phyloP scores from a whole-genome alignment of 306 rosid species.

The Cyamopsis tetragonoloba region DNA sequence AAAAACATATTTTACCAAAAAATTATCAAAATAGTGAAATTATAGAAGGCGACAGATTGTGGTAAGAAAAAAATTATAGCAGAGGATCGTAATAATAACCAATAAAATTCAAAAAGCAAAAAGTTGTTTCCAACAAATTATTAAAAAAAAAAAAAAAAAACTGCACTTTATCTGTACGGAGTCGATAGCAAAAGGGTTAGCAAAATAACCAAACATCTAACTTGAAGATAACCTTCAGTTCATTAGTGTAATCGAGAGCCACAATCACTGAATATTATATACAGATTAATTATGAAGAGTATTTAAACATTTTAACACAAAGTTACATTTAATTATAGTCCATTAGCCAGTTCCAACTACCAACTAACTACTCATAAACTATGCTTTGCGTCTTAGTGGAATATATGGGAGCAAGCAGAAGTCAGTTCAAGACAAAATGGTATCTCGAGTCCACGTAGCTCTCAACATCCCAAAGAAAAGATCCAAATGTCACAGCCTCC shows the following conservation, averaged over 20 bases:
- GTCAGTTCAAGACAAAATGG: constrained; percentile 70
- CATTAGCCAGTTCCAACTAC: constrained; percentile 15
- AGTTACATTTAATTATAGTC: constrained; percentile 21
- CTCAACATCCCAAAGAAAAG: constrained; percentile 95
- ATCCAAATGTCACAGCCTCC: constrained; percentile 92
- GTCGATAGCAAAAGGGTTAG: neutral
- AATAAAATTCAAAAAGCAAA: no score
- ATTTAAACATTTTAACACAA: constrained; percentile 1
- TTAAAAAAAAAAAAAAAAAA: no score
- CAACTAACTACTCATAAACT: constrained; percentile 18
- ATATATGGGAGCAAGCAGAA: constrained; percentile 1
- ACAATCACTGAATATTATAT: constrained; percentile 29
- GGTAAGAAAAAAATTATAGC: no score
- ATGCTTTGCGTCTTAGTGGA: neutral
- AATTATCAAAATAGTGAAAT: no score
- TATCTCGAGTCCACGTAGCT: constrained; percentile 88
- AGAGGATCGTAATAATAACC: no score
- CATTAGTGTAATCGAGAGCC: neutral
- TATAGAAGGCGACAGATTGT: no score
- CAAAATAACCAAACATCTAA: neutral
- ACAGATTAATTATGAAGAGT: constrained; percentile 27
- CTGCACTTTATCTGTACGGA: neutral
- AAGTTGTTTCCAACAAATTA: no score
- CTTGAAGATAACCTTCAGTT: neutral
- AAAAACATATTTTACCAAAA: no score